A percentile compares a stretch with the other conserved stretches of the same genome.
These are phyloP conservation scores for Phaeophleospora eucalypticola DNA, from an alignment of 2,329 filamentous ascomycete species.

Conservation along the genomic window DNA sequence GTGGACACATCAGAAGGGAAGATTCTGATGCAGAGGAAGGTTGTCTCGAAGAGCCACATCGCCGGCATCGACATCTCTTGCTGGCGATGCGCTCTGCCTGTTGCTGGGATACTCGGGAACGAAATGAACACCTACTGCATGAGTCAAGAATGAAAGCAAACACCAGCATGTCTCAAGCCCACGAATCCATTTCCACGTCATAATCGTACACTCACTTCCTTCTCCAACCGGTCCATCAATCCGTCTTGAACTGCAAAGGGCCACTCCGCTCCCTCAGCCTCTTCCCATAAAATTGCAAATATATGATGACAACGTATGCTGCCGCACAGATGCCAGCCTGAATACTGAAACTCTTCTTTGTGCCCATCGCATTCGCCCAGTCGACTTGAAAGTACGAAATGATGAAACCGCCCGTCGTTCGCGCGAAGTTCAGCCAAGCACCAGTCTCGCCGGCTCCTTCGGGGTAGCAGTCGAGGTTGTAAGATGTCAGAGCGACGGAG, in stretches of 20 bases:
- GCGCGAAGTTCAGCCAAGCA: conserved; percentile 14
- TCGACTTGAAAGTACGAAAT: conserved; percentile 12
- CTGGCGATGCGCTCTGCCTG: too few relatives aligned
- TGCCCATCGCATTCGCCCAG: conserved; percentile 11
- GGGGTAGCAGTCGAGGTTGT: conserved; percentile 13
- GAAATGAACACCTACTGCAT: too few relatives aligned
- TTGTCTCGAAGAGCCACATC: too few relatives aligned
- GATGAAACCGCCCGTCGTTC: conserved; percentile 12
- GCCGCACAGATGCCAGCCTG: conserved; percentile 7
- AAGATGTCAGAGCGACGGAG: conserved; percentile 9
- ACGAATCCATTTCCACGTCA: too few relatives aligned
- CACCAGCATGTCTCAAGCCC: too few relatives aligned
- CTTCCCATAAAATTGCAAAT: conserved; percentile 4
- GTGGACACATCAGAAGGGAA: too few relatives aligned
- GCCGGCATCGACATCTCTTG: too few relatives aligned
- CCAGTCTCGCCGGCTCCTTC: conserved; percentile 9
- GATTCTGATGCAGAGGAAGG: too few relatives aligned
- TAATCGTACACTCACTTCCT: too few relatives aligned
- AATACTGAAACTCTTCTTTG: conserved; percentile 12
- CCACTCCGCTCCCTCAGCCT: conserved; percentile 3
- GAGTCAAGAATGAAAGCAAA: too few relatives aligned
- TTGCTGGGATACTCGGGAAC: too few relatives aligned
- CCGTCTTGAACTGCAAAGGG: conserved; percentile 4
- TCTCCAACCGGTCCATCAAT: too few relatives aligned
- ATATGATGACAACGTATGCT: conserved; percentile 2